These are phyloP conservation scores for Sindora glabra DNA, from an alignment of 306 rosid genomes.

Conservation along the genomic window DNA sequence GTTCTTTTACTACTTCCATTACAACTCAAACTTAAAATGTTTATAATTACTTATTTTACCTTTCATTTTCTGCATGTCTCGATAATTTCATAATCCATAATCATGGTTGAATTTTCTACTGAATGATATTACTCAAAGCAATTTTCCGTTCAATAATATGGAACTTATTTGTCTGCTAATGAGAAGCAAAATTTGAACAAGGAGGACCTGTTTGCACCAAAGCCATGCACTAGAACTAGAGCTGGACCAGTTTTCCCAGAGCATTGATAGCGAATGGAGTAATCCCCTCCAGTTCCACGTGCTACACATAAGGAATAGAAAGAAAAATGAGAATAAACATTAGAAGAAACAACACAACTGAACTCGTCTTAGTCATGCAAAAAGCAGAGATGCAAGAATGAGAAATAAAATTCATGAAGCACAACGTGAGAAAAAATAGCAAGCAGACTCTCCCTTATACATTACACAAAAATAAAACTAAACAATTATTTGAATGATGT, in stretches of 20 bases:
- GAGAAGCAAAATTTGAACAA: constrained; percentile 35
- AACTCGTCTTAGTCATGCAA: too few species aligned
- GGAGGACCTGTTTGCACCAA: constrained; percentile 95
- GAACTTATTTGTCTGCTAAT: constrained; percentile 29
- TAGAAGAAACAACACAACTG: too few species aligned
- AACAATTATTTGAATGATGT: too few species aligned
- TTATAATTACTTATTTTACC: not conserved
- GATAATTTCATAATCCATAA: not conserved
- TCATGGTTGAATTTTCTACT: not conserved
- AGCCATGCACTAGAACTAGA: constrained; percentile 72
- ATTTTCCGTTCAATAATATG: constrained; percentile 30
- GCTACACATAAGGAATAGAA: constrained; percentile 23
- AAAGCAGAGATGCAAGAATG: too few species aligned
- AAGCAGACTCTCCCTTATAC: too few species aligned
- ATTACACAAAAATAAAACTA: too few species aligned
- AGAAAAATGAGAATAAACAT: not conserved
- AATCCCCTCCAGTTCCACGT: constrained; percentile 86
- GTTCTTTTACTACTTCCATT: too few species aligned
- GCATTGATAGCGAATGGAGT: constrained; percentile 72
- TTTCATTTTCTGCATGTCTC: too few species aligned
- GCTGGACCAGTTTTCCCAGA: constrained; percentile 76
- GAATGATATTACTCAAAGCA: not conserved
- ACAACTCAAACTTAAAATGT: too few species aligned
- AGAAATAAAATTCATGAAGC: too few species aligned
- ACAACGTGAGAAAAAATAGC: too few species aligned